Base-by-base conservation (phyloP, 202 grass and related monocot genomes). In the Musa balbisiana region DNA sequence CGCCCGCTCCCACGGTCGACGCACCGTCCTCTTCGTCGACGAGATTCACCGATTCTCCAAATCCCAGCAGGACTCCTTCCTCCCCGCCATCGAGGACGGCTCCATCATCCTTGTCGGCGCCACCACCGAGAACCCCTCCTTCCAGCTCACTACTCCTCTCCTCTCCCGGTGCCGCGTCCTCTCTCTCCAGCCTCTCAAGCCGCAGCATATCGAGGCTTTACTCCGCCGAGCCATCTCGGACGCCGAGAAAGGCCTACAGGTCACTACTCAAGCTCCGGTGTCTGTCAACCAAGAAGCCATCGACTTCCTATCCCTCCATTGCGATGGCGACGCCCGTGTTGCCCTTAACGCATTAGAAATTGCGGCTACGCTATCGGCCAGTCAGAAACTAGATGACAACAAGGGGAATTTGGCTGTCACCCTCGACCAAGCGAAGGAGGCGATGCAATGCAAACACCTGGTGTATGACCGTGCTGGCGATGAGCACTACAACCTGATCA, bases 381-480 rank as follows among this genome's bases (percentile, higher is more conserved):
- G 73, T 3, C 49, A 14, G 60, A 77, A 26, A 24, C 27, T 25
- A 17, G 14, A 64, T 24, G 55, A 8, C 14, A 52, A 19, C 10
- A 13, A 65, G 13, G 64, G n/a, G 29, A 56, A 76, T 0, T 11
- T 77, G 33, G 64, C 64, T 22, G 80, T 87, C 62, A 80, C 71
- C 24, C 51, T 87, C 19, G 80, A 80, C 26, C 85, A 83, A 56
- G 82, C 74, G 19, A 83, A 87, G 65, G 85, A 87, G 71, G 81
- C 85, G n/a, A 83, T 83, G 84, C 84, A 87, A 53, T 83, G 77
- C 76, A 87, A 87, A 23, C 81, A 87, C 76, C 20, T 87, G 76
- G 80, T 77, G 9, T 87, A 87, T 14, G 85, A 87, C 51, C 76
- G 72, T 11, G 85, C 84, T 1, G 81, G 85, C 13, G 81, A 87